Conservation (phyloP, 2,329 filamentous ascomycete species). For the Ampelomyces quisqualis region DNA sequence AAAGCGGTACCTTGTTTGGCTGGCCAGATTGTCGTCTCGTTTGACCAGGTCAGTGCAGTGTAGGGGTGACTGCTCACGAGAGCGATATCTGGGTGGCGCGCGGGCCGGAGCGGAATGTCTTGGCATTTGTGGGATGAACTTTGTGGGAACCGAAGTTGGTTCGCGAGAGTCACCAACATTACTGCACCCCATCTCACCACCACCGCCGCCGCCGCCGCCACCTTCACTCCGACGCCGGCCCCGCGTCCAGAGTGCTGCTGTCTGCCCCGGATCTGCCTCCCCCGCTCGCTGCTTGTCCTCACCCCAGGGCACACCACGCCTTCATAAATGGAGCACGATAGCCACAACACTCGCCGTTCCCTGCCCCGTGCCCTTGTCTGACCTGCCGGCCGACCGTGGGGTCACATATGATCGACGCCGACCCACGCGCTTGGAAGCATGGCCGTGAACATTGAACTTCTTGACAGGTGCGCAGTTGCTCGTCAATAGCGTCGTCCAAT, state of each 20-base stretch:
- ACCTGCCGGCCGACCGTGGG: constrained; percentile 57
- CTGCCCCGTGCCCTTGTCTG: constrained; percentile 58
- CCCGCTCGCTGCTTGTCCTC: constrained; percentile 37
- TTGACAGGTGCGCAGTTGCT: constrained; percentile 51
- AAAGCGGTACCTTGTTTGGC: constrained; percentile 28
- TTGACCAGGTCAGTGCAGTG: not conserved
- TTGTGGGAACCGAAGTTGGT: not conserved
- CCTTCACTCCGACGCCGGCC: constrained; percentile 14
- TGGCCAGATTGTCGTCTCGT: constrained; percentile 1
- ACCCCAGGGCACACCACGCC: constrained; percentile 30
- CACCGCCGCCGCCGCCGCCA: constrained; percentile 11
- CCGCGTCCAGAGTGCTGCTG: constrained; percentile 31
- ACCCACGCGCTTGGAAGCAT: constrained; percentile 33
- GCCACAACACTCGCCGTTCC: constrained; percentile 48
- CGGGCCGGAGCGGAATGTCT: constrained; percentile 1
- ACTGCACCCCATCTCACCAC: constrained; percentile 10
- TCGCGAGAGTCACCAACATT: constrained; percentile 6
- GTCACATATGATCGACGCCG: constrained; percentile 44
- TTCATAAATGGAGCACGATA: constrained; percentile 62
- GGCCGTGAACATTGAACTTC: constrained; percentile 52
- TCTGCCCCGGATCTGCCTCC: constrained; percentile 16
- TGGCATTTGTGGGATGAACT: not conserved
- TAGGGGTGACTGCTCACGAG: constrained; percentile 1
- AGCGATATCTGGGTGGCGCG: constrained; percentile 1
- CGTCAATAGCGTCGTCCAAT: not conserved